Percentiles rank a stretch among this genome's conserved stretches.
These are phyloP conservation scores for Mycena sp. DNA, from an alignment of 1,284 basidiomycete genomes.

Conservation along the genomic window DNA sequence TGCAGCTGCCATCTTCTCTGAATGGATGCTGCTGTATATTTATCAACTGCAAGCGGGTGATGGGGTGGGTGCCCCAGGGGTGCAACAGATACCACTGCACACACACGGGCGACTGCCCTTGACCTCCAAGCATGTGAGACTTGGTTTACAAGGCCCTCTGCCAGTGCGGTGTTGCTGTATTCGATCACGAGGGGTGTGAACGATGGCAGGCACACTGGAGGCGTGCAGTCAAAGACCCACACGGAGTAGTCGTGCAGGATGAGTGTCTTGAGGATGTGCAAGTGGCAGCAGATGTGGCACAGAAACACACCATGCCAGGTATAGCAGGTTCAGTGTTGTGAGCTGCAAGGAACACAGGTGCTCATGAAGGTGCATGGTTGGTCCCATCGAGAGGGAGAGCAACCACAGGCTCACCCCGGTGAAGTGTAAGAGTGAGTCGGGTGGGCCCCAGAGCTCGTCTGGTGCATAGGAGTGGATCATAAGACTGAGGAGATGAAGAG, in stretches of 20 bases:
- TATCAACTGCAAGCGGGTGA: not conserved
- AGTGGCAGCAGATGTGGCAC: not conserved
- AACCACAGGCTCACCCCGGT: not conserved
- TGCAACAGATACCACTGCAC: not conserved
- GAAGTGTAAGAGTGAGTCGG: not conserved
- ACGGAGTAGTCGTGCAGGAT: conserved; percentile 6
- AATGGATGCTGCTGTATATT: not conserved
- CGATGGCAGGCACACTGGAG: not conserved
- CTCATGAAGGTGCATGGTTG: not conserved
- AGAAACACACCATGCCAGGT: conserved; percentile 1
- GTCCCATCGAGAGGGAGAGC: not conserved
- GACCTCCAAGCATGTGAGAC: not conserved
- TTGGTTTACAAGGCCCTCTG: not conserved
- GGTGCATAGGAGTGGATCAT: conserved; percentile 2
- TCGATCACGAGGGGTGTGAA: conserved; percentile 3
- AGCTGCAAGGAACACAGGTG: not conserved
- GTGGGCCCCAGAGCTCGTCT: conserved; percentile 12
- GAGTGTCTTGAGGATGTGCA: not conserved
- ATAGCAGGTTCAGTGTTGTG: conserved; percentile 5
- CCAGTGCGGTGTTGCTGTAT: not conserved
- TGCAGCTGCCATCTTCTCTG: not conserved
- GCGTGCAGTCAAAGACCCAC: not conserved
- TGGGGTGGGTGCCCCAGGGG: not conserved
- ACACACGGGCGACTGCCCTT: not conserved
- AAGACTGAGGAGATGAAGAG: not conserved